Conservation (phyloP, 164 flowering plant species). For the Magnolia kwangsiensis region DNA sequence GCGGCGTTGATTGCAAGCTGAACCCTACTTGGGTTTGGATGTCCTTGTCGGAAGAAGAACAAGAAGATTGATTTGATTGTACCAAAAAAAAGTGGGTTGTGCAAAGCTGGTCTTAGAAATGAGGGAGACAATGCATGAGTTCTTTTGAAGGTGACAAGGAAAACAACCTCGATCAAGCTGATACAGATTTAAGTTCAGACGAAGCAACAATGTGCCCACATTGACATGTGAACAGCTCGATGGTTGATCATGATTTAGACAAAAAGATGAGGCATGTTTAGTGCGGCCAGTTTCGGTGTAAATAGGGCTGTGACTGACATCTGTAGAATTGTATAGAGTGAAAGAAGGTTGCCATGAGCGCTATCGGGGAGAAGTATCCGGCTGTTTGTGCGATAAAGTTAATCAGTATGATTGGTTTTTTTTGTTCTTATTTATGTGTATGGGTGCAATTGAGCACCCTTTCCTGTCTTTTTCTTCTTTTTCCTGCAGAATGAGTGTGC, state of each 20-base stretch:
- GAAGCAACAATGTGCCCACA: too few relatives aligned
- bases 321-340: neutral
- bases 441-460: neutral
- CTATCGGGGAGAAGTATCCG: neutral
- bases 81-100: constrained; percentile 1
- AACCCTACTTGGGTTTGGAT: constrained; percentile 12
- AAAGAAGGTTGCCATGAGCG: neutral
- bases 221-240: neutral
- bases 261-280: neutral
- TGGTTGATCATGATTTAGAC: neutral
- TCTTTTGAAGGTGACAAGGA: neutral
- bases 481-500: neutral
- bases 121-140: neutral
- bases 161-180: neutral
- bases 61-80: neutral
- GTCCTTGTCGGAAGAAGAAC: constrained; percentile 1
- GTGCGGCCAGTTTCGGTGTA: neutral
- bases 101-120: constrained; percentile 28
- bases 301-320: neutral
- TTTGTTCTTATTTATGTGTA: neutral
- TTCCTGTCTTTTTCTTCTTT: neutral
- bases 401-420: neutral
- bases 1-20: neutral
- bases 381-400: neutral
- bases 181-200: neutral